phyloP scores from a whole-genome alignment of 2,329 filamentous ascomycete genomes.

The Diaporthe helianthi region DNA sequence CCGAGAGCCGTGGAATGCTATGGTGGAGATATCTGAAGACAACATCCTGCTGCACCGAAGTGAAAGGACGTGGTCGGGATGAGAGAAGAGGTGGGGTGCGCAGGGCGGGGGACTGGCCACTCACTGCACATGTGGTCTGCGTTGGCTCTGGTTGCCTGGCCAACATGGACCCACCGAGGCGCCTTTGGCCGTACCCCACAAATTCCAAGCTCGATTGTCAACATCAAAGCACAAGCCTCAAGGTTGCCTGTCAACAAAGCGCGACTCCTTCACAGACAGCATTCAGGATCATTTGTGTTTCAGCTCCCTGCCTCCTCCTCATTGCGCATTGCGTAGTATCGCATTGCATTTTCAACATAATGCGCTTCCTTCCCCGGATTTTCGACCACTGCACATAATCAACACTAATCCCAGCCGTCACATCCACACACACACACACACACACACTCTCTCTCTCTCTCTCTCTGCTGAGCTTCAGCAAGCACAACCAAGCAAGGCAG shows the following conservation, averaged over 20 bases:
- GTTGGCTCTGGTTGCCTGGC: slow-evolving; percentile 10
- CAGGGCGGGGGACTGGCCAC: no score
- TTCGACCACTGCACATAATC: not conserved
- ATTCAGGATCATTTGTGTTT: slow-evolving; percentile 13
- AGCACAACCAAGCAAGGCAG: slow-evolving; percentile 17
- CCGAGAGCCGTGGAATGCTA: no score
- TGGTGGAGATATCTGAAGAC: not conserved
- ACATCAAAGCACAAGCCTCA: slow-evolving; percentile 16
- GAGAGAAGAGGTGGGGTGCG: not conserved
- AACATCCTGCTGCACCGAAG: not conserved
- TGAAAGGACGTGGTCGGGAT: no score
- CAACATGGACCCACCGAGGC: not conserved
- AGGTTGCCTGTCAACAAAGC: slow-evolving; percentile 28
- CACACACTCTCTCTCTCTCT: no score
- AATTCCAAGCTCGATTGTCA: slow-evolving; percentile 22
- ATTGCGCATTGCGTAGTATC: slow-evolving; percentile 4
- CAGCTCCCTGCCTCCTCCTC: not conserved
- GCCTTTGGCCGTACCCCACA: slow-evolving; percentile 1
- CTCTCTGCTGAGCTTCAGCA: not conserved
- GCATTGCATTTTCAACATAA: slow-evolving; percentile 9
- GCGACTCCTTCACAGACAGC: not conserved
- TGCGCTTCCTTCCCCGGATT: slow-evolving; percentile 17
- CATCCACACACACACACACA: not conserved
- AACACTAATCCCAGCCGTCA: slow-evolving; percentile 1
- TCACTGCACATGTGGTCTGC: no score